These are phyloP conservation scores for Zygosaccharomyces pseudobailii DNA, from an alignment of 1,139 yeast genomes.

Conservation along the genomic window DNA sequence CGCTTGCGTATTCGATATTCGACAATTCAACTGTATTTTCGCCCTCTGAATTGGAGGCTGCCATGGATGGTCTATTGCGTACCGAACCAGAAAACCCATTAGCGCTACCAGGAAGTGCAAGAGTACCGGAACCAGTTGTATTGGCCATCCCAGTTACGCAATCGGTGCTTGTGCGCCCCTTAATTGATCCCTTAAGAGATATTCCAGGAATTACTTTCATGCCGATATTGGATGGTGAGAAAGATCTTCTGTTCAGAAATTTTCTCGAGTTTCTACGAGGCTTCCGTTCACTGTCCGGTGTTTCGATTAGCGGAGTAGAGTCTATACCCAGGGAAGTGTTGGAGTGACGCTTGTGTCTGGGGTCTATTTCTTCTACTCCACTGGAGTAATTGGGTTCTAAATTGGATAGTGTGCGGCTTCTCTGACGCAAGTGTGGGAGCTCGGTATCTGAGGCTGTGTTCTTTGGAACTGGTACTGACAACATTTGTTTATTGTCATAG, in stretches of 20 bases:
- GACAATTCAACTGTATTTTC: conserved; percentile 21
- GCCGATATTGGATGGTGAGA: conserved; percentile 27
- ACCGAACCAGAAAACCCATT: not conserved
- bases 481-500: not conserved
- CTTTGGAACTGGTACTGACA: conserved; percentile 3
- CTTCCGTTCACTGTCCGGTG: conserved; percentile 20
- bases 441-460: conserved; percentile 10
- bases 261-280: conserved; percentile 26
- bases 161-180: conserved; percentile 16
- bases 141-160: not conserved
- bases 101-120: conserved; percentile 1
- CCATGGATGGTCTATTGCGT: not conserved
- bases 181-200: conserved; percentile 22
- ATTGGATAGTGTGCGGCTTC: conserved; percentile 26
- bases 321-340: not conserved
- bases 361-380: not conserved
- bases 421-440: conserved; percentile 13
- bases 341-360: not conserved
- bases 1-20: conserved; percentile 33
- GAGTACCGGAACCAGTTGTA: conserved; percentile 4
- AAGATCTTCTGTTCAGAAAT: conserved; percentile 28
- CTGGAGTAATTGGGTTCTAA: conserved; percentile 10
- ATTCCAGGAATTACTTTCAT: conserved; percentile 27
- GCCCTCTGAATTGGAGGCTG: conserved; percentile 15
- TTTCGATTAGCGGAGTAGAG: not conserved